phyloP scores from a whole-genome alignment of 495 filamentous ascomycete species.

The Podospora conica region DNA sequence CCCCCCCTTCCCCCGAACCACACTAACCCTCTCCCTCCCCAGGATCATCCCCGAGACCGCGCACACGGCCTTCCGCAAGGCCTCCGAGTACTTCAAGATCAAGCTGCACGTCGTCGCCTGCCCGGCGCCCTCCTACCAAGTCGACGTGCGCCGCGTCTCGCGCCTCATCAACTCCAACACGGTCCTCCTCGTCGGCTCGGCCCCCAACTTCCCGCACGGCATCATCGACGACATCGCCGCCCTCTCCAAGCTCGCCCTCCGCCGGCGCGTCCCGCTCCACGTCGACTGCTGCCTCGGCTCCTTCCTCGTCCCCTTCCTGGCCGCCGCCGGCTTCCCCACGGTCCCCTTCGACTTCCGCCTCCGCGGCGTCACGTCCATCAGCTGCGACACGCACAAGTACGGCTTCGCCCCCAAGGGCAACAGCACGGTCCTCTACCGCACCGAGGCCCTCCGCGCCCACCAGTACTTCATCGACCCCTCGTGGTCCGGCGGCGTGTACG shows the following conservation, averaged over 20 bases:
- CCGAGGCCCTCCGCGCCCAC: slow-evolving; percentile 64
- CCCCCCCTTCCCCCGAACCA: neutral
- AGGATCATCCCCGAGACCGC: slow-evolving; percentile 93
- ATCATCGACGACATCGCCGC: slow-evolving; percentile 91
- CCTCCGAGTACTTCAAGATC: slow-evolving; percentile 90
- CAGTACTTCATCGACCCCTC: slow-evolving; percentile 95
- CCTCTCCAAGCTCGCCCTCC: slow-evolving; percentile 76
- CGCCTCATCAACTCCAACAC: slow-evolving; percentile 95
- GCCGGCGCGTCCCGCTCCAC: slow-evolving; percentile 77
- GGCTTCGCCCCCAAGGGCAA: slow-evolving; percentile 98
- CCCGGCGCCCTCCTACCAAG: slow-evolving; percentile 78
- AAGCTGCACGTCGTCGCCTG: slow-evolving; percentile 86
- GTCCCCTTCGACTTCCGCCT: slow-evolving; percentile 89
- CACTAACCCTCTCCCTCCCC: slow-evolving; percentile 3
- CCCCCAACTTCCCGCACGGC: slow-evolving; percentile 96
- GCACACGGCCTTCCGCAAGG: slow-evolving; percentile 95
- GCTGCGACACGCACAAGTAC: slow-evolving; percentile 97
- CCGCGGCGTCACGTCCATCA: slow-evolving; percentile 89
- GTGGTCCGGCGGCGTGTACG: slow-evolving; percentile 96
- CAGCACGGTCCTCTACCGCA: slow-evolving; percentile 85
- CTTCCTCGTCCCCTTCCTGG: slow-evolving; percentile 87
- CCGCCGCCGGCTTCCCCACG: slow-evolving; percentile 81
- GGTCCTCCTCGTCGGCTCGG: slow-evolving; percentile 88
- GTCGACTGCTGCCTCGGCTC: slow-evolving; percentile 97
- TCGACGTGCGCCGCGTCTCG: slow-evolving; percentile 65